A percentile compares a stretch with the other conserved stretches of the same genome.
Evolutionary conservation across 371 early-diverging fungal species (phyloP).

Genomic region (Basidiobolus meristosporus): DNA sequence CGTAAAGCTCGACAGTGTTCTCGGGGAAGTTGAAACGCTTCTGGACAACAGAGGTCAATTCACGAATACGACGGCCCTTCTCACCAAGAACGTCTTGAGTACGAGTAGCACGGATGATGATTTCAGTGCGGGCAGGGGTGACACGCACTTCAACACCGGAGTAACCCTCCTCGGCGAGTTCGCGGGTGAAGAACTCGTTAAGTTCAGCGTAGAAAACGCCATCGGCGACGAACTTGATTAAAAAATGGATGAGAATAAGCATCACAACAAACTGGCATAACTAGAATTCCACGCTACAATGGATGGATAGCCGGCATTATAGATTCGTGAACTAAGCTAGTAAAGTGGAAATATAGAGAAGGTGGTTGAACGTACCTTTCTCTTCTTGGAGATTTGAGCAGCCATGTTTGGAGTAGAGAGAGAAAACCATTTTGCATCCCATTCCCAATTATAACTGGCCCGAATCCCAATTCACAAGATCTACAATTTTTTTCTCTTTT

Average conservation of each 20-base stretch:
- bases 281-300: not conserved
- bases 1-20: conserved; percentile 93
- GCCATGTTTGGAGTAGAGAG: conserved; percentile 1
- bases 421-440: no score
- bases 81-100: conserved; percentile 97
- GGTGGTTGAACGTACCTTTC: conserved; percentile 4
- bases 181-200: conserved; percentile 96
- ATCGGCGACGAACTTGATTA: conserved; percentile 85
- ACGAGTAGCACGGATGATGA: conserved; percentile 97
- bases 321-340: not conserved
- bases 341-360: not conserved
- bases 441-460: no score
- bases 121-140: conserved; percentile 96
- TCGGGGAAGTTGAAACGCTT: conserved; percentile 98
- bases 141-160: conserved; percentile 98
- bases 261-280: not conserved
- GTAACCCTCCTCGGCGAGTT: conserved; percentile 74
- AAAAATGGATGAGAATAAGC: not conserved
- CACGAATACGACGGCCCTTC: conserved; percentile 97
- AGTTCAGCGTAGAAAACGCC: conserved; percentile 99
- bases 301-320: not conserved
- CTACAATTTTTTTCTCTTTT: no score
- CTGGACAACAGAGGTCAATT: conserved; percentile 94
- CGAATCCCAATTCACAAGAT: no score
- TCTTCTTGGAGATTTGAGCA: conserved; percentile 7